Conservation (phyloP, 1,139 yeast genomes). For the Yamadazyma spencermartinsiae region DNA sequence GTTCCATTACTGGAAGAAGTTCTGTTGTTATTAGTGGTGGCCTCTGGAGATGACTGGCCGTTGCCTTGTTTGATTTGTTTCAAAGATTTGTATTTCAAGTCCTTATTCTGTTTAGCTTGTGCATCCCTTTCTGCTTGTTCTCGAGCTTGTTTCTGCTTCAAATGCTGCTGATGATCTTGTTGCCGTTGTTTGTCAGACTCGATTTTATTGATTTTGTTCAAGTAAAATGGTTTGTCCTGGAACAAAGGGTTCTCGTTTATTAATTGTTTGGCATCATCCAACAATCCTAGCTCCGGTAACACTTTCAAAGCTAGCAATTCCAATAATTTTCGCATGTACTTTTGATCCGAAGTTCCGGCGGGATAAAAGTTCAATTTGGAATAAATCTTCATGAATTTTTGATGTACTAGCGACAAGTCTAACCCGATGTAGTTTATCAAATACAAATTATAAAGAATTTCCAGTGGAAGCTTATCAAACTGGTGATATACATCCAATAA, state of each 20-base stretch:
- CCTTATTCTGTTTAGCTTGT: slow-evolving; percentile 25
- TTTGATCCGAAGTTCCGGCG: slow-evolving; percentile 14
- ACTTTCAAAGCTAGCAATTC: slow-evolving; percentile 40
- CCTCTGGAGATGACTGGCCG: neutral
- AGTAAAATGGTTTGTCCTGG: slow-evolving; percentile 14
- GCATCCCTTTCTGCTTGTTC: slow-evolving; percentile 25
- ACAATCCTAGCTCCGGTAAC: slow-evolving; percentile 31
- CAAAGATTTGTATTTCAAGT: slow-evolving; percentile 36
- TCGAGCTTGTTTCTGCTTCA: slow-evolving; percentile 22
- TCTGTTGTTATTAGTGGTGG: neutral
- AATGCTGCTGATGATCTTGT: slow-evolving; percentile 19
- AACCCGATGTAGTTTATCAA: slow-evolving; percentile 25
- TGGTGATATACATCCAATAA: slow-evolving; percentile 23
- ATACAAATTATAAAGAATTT: slow-evolving; percentile 34
- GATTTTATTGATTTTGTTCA: slow-evolving; percentile 20
- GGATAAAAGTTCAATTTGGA: slow-evolving; percentile 8
- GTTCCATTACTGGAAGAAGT: neutral
- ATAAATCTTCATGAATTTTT: slow-evolving; percentile 12
- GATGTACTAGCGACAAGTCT: slow-evolving; percentile 13
- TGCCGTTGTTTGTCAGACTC: slow-evolving; percentile 19
- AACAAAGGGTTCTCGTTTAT: slow-evolving; percentile 23
- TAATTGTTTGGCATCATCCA: slow-evolving; percentile 28
- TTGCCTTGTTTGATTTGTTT: slow-evolving; percentile 25
- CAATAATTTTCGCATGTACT: slow-evolving; percentile 24
- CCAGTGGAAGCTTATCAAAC: slow-evolving; percentile 29